phyloP scores from a whole-genome alignment of 139 green algal species.

The Zygnema cylindricum region DNA sequence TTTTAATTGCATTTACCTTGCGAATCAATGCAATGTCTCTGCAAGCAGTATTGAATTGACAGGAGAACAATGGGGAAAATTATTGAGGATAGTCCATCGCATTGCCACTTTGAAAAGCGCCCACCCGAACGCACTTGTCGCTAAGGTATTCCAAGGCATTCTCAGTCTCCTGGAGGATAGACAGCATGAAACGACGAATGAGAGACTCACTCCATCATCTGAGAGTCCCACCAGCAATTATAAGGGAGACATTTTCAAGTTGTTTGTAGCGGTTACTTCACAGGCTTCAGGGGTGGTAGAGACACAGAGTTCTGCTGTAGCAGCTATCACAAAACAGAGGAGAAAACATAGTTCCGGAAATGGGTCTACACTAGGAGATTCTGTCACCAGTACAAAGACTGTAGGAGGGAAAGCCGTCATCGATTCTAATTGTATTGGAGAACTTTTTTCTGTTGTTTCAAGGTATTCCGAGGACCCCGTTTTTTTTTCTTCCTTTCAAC shows the following conservation, averaged over 20 bases:
- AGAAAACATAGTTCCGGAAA: not conserved
- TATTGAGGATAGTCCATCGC: not conserved
- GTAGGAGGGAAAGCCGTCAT: not conserved
- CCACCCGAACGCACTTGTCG: not conserved
- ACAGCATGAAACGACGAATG: not conserved
- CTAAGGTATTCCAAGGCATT: not conserved
- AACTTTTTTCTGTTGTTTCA: not conserved
- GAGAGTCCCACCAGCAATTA: not conserved
- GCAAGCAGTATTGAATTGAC: not conserved
- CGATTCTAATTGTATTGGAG: not conserved
- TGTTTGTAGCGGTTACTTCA: not conserved
- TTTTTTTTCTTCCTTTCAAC: no score
- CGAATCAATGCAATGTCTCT: not conserved
- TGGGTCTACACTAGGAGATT: not conserved
- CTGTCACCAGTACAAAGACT: not conserved
- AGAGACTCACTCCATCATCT: not conserved
- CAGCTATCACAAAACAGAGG: not conserved
- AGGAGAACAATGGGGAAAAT: not conserved
- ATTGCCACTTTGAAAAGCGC: not conserved
- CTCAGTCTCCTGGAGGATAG: not conserved
- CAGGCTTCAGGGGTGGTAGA: not conserved
- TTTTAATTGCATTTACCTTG: not conserved
- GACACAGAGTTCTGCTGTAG: not conserved
- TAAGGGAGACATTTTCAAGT: not conserved
- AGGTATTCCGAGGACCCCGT: not conserved